Conservation (phyloP, 2,329 filamentous ascomycete genomes). For the Pseudocercospora eumusae region DNA sequence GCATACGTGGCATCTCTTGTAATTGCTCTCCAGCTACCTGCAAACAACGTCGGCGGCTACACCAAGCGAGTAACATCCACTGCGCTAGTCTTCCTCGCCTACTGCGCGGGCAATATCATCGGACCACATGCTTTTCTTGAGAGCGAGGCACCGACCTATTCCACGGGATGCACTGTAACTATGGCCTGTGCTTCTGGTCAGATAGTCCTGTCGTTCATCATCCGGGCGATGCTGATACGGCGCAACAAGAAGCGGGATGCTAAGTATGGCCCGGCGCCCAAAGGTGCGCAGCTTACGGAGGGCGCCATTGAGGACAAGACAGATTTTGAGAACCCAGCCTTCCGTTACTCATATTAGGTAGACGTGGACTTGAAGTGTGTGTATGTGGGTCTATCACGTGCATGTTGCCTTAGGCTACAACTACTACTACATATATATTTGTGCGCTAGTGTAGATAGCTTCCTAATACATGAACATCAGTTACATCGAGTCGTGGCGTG, state of each 20-base stretch:
- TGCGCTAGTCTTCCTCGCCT: constrained; percentile 50
- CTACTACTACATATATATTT: too few relatives aligned
- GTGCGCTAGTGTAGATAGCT: too few relatives aligned
- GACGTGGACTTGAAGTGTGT: too few relatives aligned
- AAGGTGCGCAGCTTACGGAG: constrained; percentile 26
- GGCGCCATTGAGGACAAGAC: constrained; percentile 41
- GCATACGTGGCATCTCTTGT: constrained; percentile 56
- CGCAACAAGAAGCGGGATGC: constrained; percentile 46
- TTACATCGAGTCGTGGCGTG: too few relatives aligned
- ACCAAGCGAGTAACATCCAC: constrained; percentile 52
- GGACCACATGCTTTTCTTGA: constrained; percentile 52
- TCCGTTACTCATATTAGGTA: constrained; percentile 32
- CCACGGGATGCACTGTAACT: constrained; percentile 56
- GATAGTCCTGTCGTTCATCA: constrained; percentile 41
- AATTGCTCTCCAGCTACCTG: constrained; percentile 56
- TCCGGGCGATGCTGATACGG: constrained; percentile 43
- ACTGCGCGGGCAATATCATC: constrained; percentile 51
- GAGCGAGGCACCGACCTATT: constrained; percentile 51
- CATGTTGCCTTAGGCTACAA: too few relatives aligned
- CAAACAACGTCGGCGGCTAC: constrained; percentile 52
- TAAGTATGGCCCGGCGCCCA: constrained; percentile 26
- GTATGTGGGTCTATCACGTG: too few relatives aligned
- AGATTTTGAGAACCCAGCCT: constrained; percentile 43
- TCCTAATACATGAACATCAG: too few relatives aligned
- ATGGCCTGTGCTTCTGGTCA: constrained; percentile 51